A percentile compares a stretch with the other conserved stretches of the same genome.
phyloP scores from a whole-genome alignment of 1,284 basidiomycete species.

The Trichosporon faecale region DNA sequence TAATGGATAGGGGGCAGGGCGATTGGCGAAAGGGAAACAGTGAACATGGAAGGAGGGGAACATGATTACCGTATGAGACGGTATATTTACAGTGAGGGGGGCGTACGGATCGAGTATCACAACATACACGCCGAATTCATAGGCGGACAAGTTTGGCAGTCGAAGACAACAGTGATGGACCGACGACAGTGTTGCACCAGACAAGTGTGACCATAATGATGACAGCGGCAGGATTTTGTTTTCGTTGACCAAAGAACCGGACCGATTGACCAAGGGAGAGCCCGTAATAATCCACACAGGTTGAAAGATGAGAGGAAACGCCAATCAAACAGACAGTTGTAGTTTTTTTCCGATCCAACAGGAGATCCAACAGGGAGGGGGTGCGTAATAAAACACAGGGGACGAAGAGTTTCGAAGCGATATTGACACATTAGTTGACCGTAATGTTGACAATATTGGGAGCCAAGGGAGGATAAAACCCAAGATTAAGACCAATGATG shows the following conservation, averaged over 20 bases:
- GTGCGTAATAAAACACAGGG: slow-evolving; percentile 7
- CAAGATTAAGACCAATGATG: neutral
- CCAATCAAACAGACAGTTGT: slow-evolving; percentile 8
- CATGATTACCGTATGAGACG: slow-evolving; percentile 17
- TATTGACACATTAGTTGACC: slow-evolving; percentile 11
- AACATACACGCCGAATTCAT: slow-evolving; percentile 34
- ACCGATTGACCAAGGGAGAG: neutral
- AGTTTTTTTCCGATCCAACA: slow-evolving; percentile 1
- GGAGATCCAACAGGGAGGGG: neutral
- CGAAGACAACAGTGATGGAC: slow-evolving; percentile 8
- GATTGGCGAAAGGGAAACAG: slow-evolving; percentile 20
- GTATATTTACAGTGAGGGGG: neutral
- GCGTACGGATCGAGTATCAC: slow-evolving; percentile 23
- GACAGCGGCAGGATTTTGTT: neutral
- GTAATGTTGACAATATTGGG: slow-evolving; percentile 2
- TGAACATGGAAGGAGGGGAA: slow-evolving; percentile 18
- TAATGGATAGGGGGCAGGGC: slow-evolving; percentile 23
- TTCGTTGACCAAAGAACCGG: neutral
- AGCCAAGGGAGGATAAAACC: neutral
- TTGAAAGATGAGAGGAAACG: neutral
- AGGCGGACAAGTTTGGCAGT: slow-evolving; percentile 25
- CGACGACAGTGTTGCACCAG: slow-evolving; percentile 7
- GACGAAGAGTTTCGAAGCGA: slow-evolving; percentile 1
- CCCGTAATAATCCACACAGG: neutral
- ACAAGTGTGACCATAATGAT: neutral